These are phyloP conservation scores for Misopates orontium DNA, from an alignment of 257 asterid species.

Conservation along the genomic window DNA sequence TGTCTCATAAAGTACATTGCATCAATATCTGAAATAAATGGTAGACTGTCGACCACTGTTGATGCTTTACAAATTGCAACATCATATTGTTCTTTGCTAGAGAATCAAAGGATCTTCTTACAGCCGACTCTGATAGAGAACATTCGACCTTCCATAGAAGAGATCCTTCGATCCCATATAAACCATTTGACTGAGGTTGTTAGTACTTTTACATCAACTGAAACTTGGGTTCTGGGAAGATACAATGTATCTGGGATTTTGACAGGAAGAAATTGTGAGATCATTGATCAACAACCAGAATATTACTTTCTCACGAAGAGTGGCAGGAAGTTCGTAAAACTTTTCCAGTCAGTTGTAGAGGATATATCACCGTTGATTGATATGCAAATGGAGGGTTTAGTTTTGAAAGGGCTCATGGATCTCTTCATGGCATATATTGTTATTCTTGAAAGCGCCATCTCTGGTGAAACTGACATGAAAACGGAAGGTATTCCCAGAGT, in stretches of 20 bases:
- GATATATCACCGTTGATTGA: slow-evolving; percentile 52
- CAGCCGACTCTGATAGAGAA: slow-evolving; percentile 41
- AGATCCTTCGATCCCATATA: slow-evolving; percentile 44
- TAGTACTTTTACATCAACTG: slow-evolving; percentile 54
- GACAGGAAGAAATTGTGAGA: slow-evolving; percentile 33
- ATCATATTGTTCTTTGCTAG: slow-evolving; percentile 68
- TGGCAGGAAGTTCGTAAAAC: slow-evolving; percentile 64
- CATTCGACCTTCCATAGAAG: slow-evolving; percentile 51
- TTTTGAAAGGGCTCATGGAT: slow-evolving; percentile 57
- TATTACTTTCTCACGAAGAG: slow-evolving; percentile 65
- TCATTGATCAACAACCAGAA: slow-evolving; percentile 42
- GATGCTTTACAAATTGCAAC: slow-evolving; percentile 54
- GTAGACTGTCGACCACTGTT: slow-evolving; percentile 46
- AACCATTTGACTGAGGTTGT: slow-evolving; percentile 60
- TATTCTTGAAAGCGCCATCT: slow-evolving; percentile 51
- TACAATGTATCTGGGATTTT: slow-evolving; percentile 59
- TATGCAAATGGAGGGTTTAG: slow-evolving; percentile 59
- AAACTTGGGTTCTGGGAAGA: slow-evolving; percentile 62
- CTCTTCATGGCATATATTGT: slow-evolving; percentile 45
- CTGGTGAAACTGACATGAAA: slow-evolving; percentile 25
- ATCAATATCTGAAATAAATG: slow-evolving; percentile 51
- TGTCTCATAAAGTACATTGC: slow-evolving; percentile 42
- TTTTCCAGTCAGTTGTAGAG: slow-evolving; percentile 58
- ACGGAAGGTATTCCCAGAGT: slow-evolving; percentile 36
- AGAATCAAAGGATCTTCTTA: slow-evolving; percentile 43